Percentiles rank a stretch among this genome's conserved stretches.
These are phyloP conservation scores for Alternaria hordeiaustralica DNA, from an alignment of 2,329 filamentous ascomycete species.

Conservation along the genomic window DNA sequence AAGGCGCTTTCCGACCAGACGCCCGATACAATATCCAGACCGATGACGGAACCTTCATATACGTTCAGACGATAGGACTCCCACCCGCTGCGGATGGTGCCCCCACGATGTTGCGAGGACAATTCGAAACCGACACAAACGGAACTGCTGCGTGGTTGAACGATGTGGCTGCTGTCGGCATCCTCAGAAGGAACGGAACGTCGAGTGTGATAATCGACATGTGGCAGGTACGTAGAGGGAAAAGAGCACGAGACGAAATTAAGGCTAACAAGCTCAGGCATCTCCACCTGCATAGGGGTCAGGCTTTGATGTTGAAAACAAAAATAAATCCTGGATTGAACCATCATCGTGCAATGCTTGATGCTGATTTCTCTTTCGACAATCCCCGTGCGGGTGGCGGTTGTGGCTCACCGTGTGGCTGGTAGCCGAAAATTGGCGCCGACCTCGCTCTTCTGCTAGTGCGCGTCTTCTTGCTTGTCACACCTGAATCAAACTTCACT, in stretches of 20 bases:
- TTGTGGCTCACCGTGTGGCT: slow-evolving; percentile 7
- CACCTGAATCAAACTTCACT: not conserved
- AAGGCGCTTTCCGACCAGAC: slow-evolving; percentile 39
- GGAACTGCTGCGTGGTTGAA: slow-evolving; percentile 48
- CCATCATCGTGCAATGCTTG: not conserved
- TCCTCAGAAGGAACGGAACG: slow-evolving; percentile 28
- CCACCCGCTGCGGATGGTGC: slow-evolving; percentile 27
- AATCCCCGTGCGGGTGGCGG: not conserved
- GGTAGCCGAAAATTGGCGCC: slow-evolving; percentile 12
- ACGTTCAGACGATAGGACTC: slow-evolving; percentile 42
- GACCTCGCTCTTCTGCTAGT: slow-evolving; percentile 1
- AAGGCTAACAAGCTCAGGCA: slow-evolving; percentile 1
- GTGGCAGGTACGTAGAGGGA: slow-evolving; percentile 26
- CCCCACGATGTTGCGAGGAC: slow-evolving; percentile 38
- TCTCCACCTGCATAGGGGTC: not conserved
- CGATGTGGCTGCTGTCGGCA: slow-evolving; percentile 42
- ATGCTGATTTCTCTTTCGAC: not conserved
- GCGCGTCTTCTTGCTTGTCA: not conserved
- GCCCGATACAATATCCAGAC: slow-evolving; percentile 49
- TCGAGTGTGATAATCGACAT: slow-evolving; percentile 32
- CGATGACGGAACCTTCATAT: slow-evolving; percentile 44
- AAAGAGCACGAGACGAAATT: not conserved
- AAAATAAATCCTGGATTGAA: not conserved
- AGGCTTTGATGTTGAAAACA: not conserved
- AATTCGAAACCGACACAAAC: slow-evolving; percentile 44